These are phyloP conservation scores for Mytilinidion resinicola DNA, from an alignment of 495 filamentous ascomycete species.

Conservation along the genomic window DNA sequence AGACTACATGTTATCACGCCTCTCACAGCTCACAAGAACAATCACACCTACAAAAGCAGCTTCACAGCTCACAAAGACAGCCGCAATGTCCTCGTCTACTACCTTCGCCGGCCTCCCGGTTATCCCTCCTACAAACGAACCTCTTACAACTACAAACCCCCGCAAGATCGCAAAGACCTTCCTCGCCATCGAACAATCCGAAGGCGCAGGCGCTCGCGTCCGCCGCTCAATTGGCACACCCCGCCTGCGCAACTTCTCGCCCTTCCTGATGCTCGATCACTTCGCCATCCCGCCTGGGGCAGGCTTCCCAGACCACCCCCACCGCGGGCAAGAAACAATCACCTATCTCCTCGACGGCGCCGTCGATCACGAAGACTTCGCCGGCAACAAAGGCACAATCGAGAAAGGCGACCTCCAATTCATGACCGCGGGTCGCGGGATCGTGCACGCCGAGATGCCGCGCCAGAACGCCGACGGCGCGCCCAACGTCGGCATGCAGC, in stretches of 20 bases:
- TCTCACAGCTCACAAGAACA: constrained; percentile 16
- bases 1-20: constrained; percentile 27
- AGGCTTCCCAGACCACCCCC: constrained; percentile 83
- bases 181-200: constrained; percentile 76
- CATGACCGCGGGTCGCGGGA: constrained; percentile 91
- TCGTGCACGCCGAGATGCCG: constrained; percentile 97
- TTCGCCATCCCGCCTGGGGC: constrained; percentile 74
- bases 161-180: constrained; percentile 75
- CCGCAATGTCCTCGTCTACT: constrained; percentile 12
- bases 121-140: constrained; percentile 33
- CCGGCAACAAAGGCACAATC: constrained; percentile 81
- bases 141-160: constrained; percentile 47
- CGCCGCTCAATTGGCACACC: constrained; percentile 83
- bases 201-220: constrained; percentile 84
- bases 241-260: constrained; percentile 76
- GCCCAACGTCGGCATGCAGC: constrained; percentile 79
- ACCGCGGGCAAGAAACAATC: constrained; percentile 67
- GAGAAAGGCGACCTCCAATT: constrained; percentile 84
- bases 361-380: constrained; percentile 94
- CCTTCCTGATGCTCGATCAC: constrained; percentile 97
- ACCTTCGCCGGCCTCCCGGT: constrained; percentile 38
- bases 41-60: constrained; percentile 7
- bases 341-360: constrained; percentile 81
- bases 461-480: constrained; percentile 68
- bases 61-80: constrained; percentile 18